phyloP scores from a whole-genome alignment of 2,329 filamentous ascomycete genomes.

The Neocucurbitaria cava region DNA sequence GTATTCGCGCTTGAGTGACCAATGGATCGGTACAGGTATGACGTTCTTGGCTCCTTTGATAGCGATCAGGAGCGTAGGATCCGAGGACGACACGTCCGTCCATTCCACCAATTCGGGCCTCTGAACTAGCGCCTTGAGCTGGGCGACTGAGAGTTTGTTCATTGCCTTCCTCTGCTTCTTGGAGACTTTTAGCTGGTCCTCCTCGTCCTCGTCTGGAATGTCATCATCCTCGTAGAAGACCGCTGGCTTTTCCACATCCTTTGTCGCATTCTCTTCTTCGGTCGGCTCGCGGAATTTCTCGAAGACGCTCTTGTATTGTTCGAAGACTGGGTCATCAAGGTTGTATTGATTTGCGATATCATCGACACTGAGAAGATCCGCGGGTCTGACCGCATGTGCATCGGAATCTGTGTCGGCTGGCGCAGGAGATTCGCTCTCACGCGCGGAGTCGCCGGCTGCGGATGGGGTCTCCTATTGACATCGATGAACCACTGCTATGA shows the following conservation, averaged over 20 bases:
- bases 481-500: slow-evolving; percentile 23
- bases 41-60: slow-evolving; percentile 96
- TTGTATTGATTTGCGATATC: slow-evolving; percentile 59
- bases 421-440: slow-evolving; percentile 48
- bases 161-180: slow-evolving; percentile 94
- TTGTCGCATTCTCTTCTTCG: slow-evolving; percentile 65
- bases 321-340: slow-evolving; percentile 77
- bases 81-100: slow-evolving; percentile 91
- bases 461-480: slow-evolving; percentile 43
- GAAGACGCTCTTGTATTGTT: slow-evolving; percentile 84
- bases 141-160: slow-evolving; percentile 91
- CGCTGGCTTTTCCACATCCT: slow-evolving; percentile 74
- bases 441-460: slow-evolving; percentile 39
- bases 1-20: slow-evolving; percentile 96
- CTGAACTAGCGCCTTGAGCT: slow-evolving; percentile 88
- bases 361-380: slow-evolving; percentile 44
- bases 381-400: slow-evolving; percentile 54
- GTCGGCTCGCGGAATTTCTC: slow-evolving; percentile 69
- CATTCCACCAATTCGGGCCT: slow-evolving; percentile 97
- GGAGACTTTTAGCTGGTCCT: slow-evolving; percentile 73
- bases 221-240: slow-evolving; percentile 84
- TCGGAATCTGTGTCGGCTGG: slow-evolving; percentile 44
- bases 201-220: slow-evolving; percentile 84
- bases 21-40: slow-evolving; percentile 91
- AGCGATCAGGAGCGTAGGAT: slow-evolving; percentile 87